These are phyloP conservation scores for Peronospora farinosa DNA, from an alignment of 352 stramenopile species.

Conservation along the genomic window DNA sequence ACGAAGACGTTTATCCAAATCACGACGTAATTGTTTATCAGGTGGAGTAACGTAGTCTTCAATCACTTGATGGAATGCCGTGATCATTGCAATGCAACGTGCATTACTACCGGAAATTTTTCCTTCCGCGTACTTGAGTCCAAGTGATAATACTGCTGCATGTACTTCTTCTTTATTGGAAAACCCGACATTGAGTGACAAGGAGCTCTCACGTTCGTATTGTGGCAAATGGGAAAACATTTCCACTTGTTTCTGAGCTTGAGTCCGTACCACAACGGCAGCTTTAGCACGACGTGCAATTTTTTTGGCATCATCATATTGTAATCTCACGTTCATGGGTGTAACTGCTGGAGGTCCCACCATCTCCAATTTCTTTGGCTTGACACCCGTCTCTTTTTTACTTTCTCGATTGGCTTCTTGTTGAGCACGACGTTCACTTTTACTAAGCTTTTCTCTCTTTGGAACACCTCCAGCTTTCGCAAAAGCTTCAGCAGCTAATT, in stretches of 20 bases:
- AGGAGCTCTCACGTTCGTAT: constrained; percentile 74
- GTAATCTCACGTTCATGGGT: constrained; percentile 49
- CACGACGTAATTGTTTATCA: constrained; percentile 73
- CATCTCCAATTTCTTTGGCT: constrained; percentile 34
- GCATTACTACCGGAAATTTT: constrained; percentile 88
- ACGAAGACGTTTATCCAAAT: constrained; percentile 88
- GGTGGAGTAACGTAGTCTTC: constrained; percentile 82
- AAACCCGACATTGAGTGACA: constrained; percentile 68
- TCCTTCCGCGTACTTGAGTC: constrained; percentile 88
- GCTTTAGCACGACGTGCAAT: constrained; percentile 70
- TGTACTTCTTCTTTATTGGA: constrained; percentile 82
- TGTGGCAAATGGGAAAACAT: constrained; percentile 83
- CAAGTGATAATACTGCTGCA: constrained; percentile 85
- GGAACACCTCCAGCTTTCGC: constrained; percentile 36
- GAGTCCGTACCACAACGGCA: constrained; percentile 58
- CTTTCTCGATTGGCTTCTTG: constrained; percentile 90
- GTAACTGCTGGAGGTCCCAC: constrained; percentile 15
- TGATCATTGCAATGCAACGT: constrained; percentile 91
- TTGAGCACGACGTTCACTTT: constrained; percentile 88
- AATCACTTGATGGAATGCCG: constrained; percentile 88
- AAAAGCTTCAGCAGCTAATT: constrained; percentile 62
- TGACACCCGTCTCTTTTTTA: constrained; percentile 23
- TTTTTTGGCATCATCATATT: constrained; percentile 79
- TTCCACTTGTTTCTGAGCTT: constrained; percentile 76
- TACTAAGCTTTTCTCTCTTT: constrained; percentile 84